Evolutionary conservation across 768 basidiomycete species (phyloP), one percentile per base, ranked within the genome.

Genomic region (Russula dissimulans): DNA sequence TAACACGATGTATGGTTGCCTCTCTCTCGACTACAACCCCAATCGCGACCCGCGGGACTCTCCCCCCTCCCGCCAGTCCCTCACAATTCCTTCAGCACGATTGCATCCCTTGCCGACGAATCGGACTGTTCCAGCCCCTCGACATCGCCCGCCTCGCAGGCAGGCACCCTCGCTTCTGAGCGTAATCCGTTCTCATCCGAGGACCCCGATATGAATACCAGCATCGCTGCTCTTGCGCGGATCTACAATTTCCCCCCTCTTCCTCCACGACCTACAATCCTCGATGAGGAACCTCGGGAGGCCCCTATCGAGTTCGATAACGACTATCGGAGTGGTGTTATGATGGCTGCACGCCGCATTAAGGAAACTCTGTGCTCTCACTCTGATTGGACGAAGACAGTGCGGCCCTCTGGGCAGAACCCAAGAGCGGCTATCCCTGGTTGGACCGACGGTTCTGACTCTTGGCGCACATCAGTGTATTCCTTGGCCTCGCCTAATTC

Each of bases 401-500:
- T 55, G 34, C 44, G 57, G 46, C 50, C 54, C 11, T 61, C 54
- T 39, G 45, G 52, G 29, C 68, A 69, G 55, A 41, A 53, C 18
- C 68, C 68, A 63, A 67, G 65, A 18, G 76, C 76, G 68, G 70
- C 73, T 17, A 78, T 86, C 34, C 81, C 83, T 0, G 86, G 86
- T 14, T 87, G 86, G 86, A 85, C 79, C 2, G 86, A 87, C 61
- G 81, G 82, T 54, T 78, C 77, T 26, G 75, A 81, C 56, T 82
- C 80, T 0, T 88, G 86, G 86, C 81, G 86, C n/a, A 74, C 83
- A 0, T 74, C 75, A 4, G 78, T 86, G 1, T 88, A 88, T 70
- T 77, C 75, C 54, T 75, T 84, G 60, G 69, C 77, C 3, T 67
- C 78, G 3, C 78, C 77, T 8, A 73, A 75, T 51, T 68, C 72